Evolutionary conservation across 352 stramenopile species (phyloP), one percentile per base, ranked within the genome.

Genomic region (Pythium brassicae): DNA sequence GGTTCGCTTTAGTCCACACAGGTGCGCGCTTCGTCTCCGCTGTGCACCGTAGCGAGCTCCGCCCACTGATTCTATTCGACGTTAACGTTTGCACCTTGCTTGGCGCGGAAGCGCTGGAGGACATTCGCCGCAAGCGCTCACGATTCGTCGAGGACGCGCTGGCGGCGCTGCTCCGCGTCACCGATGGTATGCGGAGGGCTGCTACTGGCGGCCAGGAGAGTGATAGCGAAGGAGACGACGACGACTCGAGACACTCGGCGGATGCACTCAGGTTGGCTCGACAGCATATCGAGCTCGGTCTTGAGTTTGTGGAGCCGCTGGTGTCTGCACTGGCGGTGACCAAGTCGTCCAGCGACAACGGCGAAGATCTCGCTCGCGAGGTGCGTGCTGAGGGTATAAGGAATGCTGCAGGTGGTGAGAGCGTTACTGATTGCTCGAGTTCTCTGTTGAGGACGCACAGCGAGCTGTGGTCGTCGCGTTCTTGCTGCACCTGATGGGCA

Each of bases 111-210:
- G 79, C 78, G 20, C 61, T 92, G 19, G 55, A 15, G 2, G 69
- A 83, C 34, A 82, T 92, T 27, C 17, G 62, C 7, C 73, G 77
- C 40, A 92, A 92, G 55, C 72, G 74, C 37, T 89, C 78, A 53
- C 67, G 67, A 29, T 89, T 92, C 54, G 58, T 89, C 25, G 79
- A 89, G 65, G 78, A 88, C 61, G 59, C 75, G 14, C 80, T 83
- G 54, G 69, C 72, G 1, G 61, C 63, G 12, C 75, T 89, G 34
- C 49, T 87, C n/a, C 68, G 64, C 6, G 61, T 59, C 23, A 50
- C 72, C 5, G 69, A 17, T 35, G 51, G 53, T 34, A 19, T 62
- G 53, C 50, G 27, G 53, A 3, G 29, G 65, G 3, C 20, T 27
- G 19, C 6, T 14, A 27, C 58, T 29, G 45, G 20, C 19, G 45